Conservation (phyloP, 495 filamentous ascomycete genomes). For the Daldinia caldariorum region DNA sequence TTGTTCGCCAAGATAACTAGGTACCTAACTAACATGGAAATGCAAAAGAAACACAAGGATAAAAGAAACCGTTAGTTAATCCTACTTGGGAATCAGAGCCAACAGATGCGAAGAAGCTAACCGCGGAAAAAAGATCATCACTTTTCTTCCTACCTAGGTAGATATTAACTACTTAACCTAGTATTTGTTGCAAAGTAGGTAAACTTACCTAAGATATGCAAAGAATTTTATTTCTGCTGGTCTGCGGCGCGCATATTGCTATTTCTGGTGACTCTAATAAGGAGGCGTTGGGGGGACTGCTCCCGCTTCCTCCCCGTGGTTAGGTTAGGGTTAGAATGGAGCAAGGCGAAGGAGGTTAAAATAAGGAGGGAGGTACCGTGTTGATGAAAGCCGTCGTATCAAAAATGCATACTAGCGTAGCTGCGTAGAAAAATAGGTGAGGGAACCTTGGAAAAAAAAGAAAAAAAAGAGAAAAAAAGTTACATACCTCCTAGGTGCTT, state of each 20-base stretch:
- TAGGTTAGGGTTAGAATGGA: not conserved
- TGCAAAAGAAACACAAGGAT: not conserved
- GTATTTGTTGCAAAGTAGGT: not conserved
- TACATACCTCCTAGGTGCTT: no score
- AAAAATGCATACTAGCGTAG: not conserved
- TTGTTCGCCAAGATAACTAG: not conserved
- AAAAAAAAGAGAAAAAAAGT: no score
- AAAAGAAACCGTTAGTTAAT: not conserved
- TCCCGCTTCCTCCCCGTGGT: slow-evolving; percentile 5
- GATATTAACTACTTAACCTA: no score
- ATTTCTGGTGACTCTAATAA: slow-evolving; percentile 7
- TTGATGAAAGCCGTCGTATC: not conserved
- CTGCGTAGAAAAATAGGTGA: no score
- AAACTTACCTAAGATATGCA: not conserved
- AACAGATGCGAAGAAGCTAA: slow-evolving; percentile 1
- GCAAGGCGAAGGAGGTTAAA: not conserved
- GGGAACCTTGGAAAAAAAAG: no score
- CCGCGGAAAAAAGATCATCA: slow-evolving; percentile 1
- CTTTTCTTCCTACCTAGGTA: not conserved
- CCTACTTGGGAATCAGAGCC: slow-evolving; percentile 1
- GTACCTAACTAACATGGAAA: not conserved
- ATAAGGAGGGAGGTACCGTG: not conserved
- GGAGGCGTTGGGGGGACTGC: not conserved
- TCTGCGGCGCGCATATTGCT: slow-evolving; percentile 16
- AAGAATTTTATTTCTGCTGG: not conserved